Evolutionary conservation across 2,329 filamentous ascomycete genomes (phyloP).

Genomic region (Xylariales sp.): DNA sequence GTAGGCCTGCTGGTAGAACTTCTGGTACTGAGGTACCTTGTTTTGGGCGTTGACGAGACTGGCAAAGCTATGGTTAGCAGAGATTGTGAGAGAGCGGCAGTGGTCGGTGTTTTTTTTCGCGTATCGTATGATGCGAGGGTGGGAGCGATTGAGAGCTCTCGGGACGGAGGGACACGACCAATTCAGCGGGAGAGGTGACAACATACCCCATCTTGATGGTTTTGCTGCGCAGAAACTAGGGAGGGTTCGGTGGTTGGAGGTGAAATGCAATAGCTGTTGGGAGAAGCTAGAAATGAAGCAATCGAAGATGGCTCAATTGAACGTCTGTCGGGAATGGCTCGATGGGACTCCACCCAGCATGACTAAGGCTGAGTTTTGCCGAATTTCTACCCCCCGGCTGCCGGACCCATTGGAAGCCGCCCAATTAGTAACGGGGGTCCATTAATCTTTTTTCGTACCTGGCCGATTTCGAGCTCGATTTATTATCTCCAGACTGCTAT

Average conservation of each 20-base stretch:
- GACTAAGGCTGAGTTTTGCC: conserved; percentile 10
- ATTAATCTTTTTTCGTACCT: too few relatives aligned
- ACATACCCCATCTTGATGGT: conserved; percentile 38
- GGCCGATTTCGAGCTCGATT: too few relatives aligned
- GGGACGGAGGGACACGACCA: background rate
- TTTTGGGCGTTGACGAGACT: conserved; percentile 69
- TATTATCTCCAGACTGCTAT: too few relatives aligned
- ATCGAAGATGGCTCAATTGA: conserved; percentile 8
- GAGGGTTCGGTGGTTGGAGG: conserved; percentile 14
- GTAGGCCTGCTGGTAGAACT: conserved; percentile 70
- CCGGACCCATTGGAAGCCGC: too few relatives aligned
- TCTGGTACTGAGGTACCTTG: conserved; percentile 71
- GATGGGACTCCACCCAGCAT: conserved; percentile 1
- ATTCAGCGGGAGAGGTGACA: conserved; percentile 1
- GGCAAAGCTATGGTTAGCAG: conserved; percentile 21
- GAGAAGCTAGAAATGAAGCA: conserved; percentile 16
- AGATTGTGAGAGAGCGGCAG: conserved; percentile 1
- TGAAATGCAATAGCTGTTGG: conserved; percentile 13
- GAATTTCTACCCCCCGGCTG: background rate
- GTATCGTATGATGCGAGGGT: conserved; percentile 3
- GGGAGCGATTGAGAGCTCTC: conserved; percentile 16
- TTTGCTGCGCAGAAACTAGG: conserved; percentile 17
- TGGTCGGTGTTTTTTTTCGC: background rate
- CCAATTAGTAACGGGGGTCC: too few relatives aligned
- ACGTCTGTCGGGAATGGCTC: conserved; percentile 2